Percentiles rank a stretch among this genome's conserved stretches.
Conservation (phyloP, 2,329 filamentous ascomycete species). For the Rhinocladiella mackenziei region DNA sequence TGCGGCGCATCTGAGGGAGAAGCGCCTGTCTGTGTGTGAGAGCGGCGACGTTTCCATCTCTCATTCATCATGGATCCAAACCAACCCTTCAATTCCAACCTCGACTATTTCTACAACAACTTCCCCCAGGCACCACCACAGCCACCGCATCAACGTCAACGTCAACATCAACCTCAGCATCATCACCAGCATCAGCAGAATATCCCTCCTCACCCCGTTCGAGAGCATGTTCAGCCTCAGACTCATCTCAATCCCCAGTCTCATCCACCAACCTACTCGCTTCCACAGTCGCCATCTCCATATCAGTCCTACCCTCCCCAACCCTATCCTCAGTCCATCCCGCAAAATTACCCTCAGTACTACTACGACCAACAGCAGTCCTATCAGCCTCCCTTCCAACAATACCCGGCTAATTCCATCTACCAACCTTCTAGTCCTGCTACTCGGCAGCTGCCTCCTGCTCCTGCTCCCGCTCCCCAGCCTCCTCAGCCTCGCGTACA, state of each 20-base stretch:
- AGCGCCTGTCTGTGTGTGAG: neutral
- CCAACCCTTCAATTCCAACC: slow-evolving; percentile 8
- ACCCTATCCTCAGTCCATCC: slow-evolving; percentile 8
- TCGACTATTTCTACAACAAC: slow-evolving; percentile 4
- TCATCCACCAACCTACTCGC: neutral
- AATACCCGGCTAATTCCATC: too few species aligned
- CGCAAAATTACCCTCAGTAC: slow-evolving; percentile 36
- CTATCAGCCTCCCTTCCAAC: slow-evolving; percentile 3
- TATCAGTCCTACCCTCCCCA: slow-evolving; percentile 8
- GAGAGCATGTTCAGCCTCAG: neutral
- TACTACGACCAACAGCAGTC: slow-evolving; percentile 31
- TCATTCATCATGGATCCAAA: slow-evolving; percentile 17
- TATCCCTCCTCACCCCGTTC: neutral
- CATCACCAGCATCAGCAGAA: slow-evolving; percentile 5
- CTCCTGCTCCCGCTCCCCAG: neutral
- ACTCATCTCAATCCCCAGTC: neutral
- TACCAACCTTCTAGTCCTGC: slow-evolving; percentile 5
- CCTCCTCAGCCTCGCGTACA: slow-evolving; percentile 6
- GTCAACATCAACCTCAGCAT: slow-evolving; percentile 3
- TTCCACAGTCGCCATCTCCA: neutral
- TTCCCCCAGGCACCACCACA: slow-evolving; percentile 3
- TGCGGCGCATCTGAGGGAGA: too few species aligned
- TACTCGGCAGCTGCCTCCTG: slow-evolving; percentile 2
- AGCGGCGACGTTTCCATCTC: neutral
- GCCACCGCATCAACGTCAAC: slow-evolving; percentile 2